phyloP scores from a whole-genome alignment of 2,329 filamentous ascomycete genomes.

The Beauveria australis region DNA sequence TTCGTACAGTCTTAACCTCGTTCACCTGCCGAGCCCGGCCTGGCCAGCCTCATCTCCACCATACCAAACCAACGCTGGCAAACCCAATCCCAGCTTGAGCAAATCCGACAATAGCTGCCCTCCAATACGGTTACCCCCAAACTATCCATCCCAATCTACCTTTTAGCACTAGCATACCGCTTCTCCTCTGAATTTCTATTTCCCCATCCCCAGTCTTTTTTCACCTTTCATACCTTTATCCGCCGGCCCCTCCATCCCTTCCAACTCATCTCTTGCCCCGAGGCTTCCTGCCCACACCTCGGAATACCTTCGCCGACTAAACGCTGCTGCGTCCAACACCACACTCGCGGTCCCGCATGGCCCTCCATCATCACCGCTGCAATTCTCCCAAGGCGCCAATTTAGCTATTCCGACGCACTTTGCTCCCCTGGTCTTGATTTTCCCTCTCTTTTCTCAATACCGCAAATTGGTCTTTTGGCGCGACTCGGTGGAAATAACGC shows the following conservation, averaged over 20 bases:
- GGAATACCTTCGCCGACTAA: neutral
- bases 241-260: neutral
- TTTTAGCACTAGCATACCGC: conserved; percentile 1
- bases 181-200: neutral
- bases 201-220: conserved; percentile 7
- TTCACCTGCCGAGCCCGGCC: neutral
- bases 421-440: neutral
- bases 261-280: neutral
- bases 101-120: neutral
- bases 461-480: neutral
- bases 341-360: conserved; percentile 1
- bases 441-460: neutral
- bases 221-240: neutral
- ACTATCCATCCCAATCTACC: neutral
- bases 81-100: neutral
- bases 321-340: neutral
- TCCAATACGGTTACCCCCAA: neutral
- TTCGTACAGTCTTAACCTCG: neutral
- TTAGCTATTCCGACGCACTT: neutral
- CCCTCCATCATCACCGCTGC: neutral
- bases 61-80: neutral
- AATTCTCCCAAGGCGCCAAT: conserved; percentile 6
- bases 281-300: neutral
- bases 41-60: conserved; percentile 7
- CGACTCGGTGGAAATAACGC: neutral